These are phyloP conservation scores for Coemansia sp. DNA, from an alignment of 192 early-diverging fungal species.

Conservation along the genomic window DNA sequence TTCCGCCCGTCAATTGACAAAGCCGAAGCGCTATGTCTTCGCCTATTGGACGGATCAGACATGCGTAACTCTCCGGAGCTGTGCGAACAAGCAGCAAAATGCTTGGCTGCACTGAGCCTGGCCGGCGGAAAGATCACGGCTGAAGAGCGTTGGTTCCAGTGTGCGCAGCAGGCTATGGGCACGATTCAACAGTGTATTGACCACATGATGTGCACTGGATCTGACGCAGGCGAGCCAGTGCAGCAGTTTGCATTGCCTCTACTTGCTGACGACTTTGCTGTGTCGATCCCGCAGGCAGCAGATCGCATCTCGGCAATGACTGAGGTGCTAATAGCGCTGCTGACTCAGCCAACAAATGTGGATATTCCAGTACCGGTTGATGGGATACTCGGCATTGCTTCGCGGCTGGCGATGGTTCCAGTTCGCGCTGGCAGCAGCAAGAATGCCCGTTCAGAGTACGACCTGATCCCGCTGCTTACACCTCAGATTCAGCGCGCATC, in stretches of 20 bases:
- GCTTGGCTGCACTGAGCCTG: slow-evolving; percentile 26
- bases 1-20: slow-evolving; percentile 49
- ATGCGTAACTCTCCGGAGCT: neutral
- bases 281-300: slow-evolving; percentile 45
- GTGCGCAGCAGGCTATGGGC: slow-evolving; percentile 26
- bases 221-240: neutral
- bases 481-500: slow-evolving; percentile 43
- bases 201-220: slow-evolving; percentile 31
- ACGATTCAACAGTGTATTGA: slow-evolving; percentile 46
- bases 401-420: slow-evolving; percentile 33
- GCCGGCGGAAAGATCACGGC: slow-evolving; percentile 39
- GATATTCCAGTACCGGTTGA: slow-evolving; percentile 35
- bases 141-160: slow-evolving; percentile 51
- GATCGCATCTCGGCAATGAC: slow-evolving; percentile 43
- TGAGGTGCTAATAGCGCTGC: slow-evolving; percentile 32
- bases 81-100: slow-evolving; percentile 16
- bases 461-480: slow-evolving; percentile 30
- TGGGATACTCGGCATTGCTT: slow-evolving; percentile 21
- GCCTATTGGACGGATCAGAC: slow-evolving; percentile 16
- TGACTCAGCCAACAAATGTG: slow-evolving; percentile 25
- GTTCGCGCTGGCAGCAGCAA: slow-evolving; percentile 35
- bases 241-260: slow-evolving; percentile 20
- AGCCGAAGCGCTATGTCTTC: slow-evolving; percentile 37
- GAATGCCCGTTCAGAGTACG: slow-evolving; percentile 36
- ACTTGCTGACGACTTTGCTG: slow-evolving; percentile 28